Evolutionary conservation across 2,329 filamentous ascomycete species (phyloP), one percentile per base, ranked within the genome.

Genomic region (Moelleriella libera): DNA sequence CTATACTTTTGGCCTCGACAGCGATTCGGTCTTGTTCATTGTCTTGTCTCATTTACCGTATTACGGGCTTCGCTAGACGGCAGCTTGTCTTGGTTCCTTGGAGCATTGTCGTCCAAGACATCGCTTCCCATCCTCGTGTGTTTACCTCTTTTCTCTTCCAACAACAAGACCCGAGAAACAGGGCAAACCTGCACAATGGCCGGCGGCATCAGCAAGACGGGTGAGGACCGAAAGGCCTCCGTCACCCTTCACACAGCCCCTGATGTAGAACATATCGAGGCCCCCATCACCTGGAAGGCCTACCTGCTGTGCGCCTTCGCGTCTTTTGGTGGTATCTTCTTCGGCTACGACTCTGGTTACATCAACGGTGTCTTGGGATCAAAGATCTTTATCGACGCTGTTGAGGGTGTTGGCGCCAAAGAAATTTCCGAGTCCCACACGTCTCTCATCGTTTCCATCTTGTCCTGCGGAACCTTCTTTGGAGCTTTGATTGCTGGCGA

Each of bases 271-370:
- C 69, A 73, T 52, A 74, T 83, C 59, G 81, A 85, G 70, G 80
- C 81, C 10, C 80, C 81, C 55, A 74, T 84, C 56, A 84, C 80
- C 53, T 66, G 76, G 65, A 80, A 81, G 69, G 80, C 80, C 48
- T 84, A 85, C 63, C 51, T 82, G 45, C 75, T 84, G 59, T 84
- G 80, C 63, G 80, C 78, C 53, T 85, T 84, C 53, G 81, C 81
- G 50, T 78, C 80, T 34, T 83, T 84, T 51, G 81, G 81, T 58
- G 81, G 78, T 63, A 83, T 86, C 66, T 83, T 87, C 69, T 85
- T 87, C 65, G 84, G 84, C 45, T 88, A 85, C 65, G 84, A 88
- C 58, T 85, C 82, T 41, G 84, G 83, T 55, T 85, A 84, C 67
- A 85, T 85, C 69, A 80, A 78, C 61, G 79, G 79, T 60, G 77